A percentile compares a stretch with the other conserved stretches of the same genome.
Conservation (phyloP, 352 stramenopile species). For the Phytophthora quininea region DNA sequence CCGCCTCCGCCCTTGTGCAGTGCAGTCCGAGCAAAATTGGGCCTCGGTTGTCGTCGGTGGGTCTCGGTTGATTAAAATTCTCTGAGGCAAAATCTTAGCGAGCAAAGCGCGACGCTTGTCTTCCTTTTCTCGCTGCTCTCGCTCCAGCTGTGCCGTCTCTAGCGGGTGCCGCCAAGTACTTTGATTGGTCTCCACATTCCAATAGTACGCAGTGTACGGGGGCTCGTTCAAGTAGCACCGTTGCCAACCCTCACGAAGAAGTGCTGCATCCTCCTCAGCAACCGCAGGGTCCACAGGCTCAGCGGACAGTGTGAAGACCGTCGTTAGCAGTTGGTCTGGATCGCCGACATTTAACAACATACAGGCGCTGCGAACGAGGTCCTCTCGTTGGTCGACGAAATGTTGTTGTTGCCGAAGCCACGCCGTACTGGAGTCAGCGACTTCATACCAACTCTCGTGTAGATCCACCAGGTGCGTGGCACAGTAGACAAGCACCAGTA, state of each 20-base stretch:
- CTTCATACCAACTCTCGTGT: constrained; percentile 61
- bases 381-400: constrained; percentile 54
- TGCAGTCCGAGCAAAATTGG: constrained; percentile 24
- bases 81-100: constrained; percentile 42
- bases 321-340: constrained; percentile 37
- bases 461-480: constrained; percentile 46
- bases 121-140: constrained; percentile 42
- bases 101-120: constrained; percentile 38
- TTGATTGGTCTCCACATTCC: constrained; percentile 58
- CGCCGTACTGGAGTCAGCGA: constrained; percentile 31
- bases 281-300: constrained; percentile 27
- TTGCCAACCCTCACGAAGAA: constrained; percentile 61
- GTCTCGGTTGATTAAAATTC: constrained; percentile 54
- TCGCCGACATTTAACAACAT: constrained; percentile 39
- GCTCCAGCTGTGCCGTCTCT: constrained; percentile 45
- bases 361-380: constrained; percentile 57
- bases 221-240: constrained; percentile 57
- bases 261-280: constrained; percentile 19
- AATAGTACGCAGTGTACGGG: constrained; percentile 74
- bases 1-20: constrained; percentile 11
- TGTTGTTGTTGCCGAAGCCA: constrained; percentile 60
- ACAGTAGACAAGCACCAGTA: constrained; percentile 54
- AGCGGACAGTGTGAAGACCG: constrained; percentile 44
- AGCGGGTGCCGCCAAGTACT: constrained; percentile 66
- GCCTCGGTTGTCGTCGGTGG: not conserved